A percentile compares a stretch with the other conserved stretches of the same genome.
Conservation (phyloP, 129 eudicot species). For the Helianthus tuberosus region DNA sequence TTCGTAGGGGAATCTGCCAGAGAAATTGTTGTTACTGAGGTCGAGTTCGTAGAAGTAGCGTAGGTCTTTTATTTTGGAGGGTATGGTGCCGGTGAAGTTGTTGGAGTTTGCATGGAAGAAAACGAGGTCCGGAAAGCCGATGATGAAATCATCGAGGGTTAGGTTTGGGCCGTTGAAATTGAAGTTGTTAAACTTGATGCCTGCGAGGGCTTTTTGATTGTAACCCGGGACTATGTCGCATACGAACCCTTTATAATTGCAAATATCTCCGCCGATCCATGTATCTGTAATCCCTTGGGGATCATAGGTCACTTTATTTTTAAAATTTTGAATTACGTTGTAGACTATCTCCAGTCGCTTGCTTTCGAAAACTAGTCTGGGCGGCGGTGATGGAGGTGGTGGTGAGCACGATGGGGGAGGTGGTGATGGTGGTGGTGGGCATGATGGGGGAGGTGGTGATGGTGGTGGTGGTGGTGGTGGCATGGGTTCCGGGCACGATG, state of each 20-base stretch:
- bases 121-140: conserved; percentile 39
- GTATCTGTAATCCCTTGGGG: conserved; percentile 34
- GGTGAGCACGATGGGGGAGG: conserved; percentile 7
- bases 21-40: conserved; percentile 43
- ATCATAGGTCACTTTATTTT: conserved; percentile 26
- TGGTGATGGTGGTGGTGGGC: neutral
- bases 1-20: conserved; percentile 37
- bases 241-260: conserved; percentile 43
- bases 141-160: conserved; percentile 31
- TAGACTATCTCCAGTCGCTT: conserved; percentile 2
- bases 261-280: conserved; percentile 42
- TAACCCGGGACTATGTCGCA: conserved; percentile 32
- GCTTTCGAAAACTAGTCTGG: conserved; percentile 27
- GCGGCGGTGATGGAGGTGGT: neutral
- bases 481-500: too few relatives aligned
- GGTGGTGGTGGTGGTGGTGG: neutral
- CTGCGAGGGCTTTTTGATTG: conserved; percentile 26
- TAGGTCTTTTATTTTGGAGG: conserved; percentile 5
- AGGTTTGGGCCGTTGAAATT: conserved; percentile 26
- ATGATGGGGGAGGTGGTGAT: neutral
- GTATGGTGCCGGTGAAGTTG: conserved; percentile 39
- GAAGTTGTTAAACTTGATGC: conserved; percentile 42
- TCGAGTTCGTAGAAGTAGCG: conserved; percentile 41
- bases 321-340: conserved; percentile 39
- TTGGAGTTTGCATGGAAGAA: conserved; percentile 60